Evolutionary conservation across 1,139 yeast species (phyloP).

Genomic region (Kodamaea derodonti): DNA sequence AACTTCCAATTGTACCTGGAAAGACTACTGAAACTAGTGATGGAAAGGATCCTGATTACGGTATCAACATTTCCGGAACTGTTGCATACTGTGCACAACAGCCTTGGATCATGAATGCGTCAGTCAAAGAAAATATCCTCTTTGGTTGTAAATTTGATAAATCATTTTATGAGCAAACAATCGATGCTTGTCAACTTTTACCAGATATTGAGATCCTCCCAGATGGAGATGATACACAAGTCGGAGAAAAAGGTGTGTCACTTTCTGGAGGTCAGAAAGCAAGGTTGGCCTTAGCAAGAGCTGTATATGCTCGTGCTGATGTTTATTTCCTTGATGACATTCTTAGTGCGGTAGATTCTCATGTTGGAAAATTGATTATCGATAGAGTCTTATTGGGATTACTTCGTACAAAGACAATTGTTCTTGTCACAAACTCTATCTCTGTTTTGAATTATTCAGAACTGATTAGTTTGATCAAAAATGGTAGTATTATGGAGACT

Average conservation of each 20-base stretch:
- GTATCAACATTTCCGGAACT: conserved; percentile 19
- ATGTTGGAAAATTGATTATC: conserved; percentile 61
- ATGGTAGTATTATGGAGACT: conserved; percentile 26
- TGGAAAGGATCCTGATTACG: conserved; percentile 6
- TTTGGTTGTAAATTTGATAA: conserved; percentile 86
- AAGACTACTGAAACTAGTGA: background rate
- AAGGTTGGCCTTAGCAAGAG: conserved; percentile 86
- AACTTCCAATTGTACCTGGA: conserved; percentile 11
- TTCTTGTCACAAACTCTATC: conserved; percentile 38
- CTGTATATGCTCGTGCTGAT: conserved; percentile 93
- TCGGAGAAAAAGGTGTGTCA: conserved; percentile 97
- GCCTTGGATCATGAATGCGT: conserved; percentile 95
- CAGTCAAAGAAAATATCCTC: conserved; percentile 82
- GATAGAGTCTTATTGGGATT: conserved; percentile 34
- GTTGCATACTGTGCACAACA: conserved; percentile 33
- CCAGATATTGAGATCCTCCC: conserved; percentile 73
- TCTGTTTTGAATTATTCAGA: conserved; percentile 31
- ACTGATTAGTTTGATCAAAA: conserved; percentile 24
- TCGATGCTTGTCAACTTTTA: conserved; percentile 80
- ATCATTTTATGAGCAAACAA: conserved; percentile 69
- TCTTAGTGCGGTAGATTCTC: conserved; percentile 91
- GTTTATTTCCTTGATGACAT: conserved; percentile 86
- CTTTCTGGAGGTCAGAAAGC: conserved; percentile 98
- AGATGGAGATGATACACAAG: conserved; percentile 87
- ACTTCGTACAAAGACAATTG: conserved; percentile 28